Evolutionary conservation across 805 yeast genomes (phyloP).

Genomic region (Metschnikowia similis): DNA sequence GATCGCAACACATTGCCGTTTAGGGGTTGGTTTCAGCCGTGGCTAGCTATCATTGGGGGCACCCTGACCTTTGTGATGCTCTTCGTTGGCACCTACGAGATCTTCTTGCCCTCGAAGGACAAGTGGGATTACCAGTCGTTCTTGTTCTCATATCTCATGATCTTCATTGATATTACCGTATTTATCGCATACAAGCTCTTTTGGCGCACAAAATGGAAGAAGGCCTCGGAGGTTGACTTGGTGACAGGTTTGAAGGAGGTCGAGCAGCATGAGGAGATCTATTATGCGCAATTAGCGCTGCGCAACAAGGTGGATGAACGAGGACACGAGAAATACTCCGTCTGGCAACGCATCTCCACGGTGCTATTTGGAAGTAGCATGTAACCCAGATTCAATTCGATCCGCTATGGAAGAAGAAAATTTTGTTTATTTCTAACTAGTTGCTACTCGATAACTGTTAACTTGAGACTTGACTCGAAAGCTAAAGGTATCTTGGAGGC

Average conservation of each 20-base stretch:
- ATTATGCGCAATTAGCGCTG: slow-evolving; percentile 18
- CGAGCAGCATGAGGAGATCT: slow-evolving; percentile 34
- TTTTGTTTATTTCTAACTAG: too few species aligned
- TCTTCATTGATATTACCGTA: slow-evolving; percentile 15
- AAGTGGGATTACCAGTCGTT: slow-evolving; percentile 13
- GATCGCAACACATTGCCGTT: slow-evolving; percentile 15
- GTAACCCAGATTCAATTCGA: not conserved
- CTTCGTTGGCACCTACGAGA: slow-evolving; percentile 16
- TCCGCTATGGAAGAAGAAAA: too few species aligned
- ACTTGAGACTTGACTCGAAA: too few species aligned
- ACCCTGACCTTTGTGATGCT: slow-evolving; percentile 14
- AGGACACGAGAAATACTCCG: slow-evolving; percentile 18
- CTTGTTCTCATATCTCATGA: slow-evolving; percentile 17
- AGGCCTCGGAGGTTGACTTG: slow-evolving; percentile 17
- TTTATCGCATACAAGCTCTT: slow-evolving; percentile 14
- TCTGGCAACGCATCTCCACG: slow-evolving; percentile 16
- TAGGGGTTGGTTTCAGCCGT: slow-evolving; percentile 20
- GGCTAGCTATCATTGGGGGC: slow-evolving; percentile 23
- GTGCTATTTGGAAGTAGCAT: slow-evolving; percentile 27
- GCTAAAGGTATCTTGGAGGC: too few species aligned
- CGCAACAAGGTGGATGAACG: slow-evolving; percentile 13
- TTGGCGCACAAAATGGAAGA: slow-evolving; percentile 14
- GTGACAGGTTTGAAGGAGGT: slow-evolving; percentile 35
- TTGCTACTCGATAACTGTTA: too few species aligned
- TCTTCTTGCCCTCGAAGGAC: slow-evolving; percentile 12